Base-by-base conservation (phyloP, 495 filamentous ascomycete genomes). In the Aspergillus carlsbadensis region DNA sequence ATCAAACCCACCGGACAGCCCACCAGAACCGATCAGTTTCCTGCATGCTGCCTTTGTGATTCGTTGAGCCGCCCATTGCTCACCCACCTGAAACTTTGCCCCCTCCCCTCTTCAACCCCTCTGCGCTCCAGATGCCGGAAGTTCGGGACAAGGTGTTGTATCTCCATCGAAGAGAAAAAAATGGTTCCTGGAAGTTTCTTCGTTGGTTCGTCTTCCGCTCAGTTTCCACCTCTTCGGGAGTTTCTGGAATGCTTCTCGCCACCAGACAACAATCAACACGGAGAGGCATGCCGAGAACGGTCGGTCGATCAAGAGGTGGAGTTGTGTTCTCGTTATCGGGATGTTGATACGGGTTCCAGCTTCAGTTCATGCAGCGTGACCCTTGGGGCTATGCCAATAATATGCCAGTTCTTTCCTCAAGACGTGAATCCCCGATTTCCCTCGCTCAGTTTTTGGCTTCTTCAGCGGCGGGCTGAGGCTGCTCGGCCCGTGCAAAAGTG, bases 401-500 rank as follows among this genome's bases (percentile, higher is more conserved):
- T 6, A 29, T 26, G 1, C 36, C 29, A 20, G 3, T 5, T 37
- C 34, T 6, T 10, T 11, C 34, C 3, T 35, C 17, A 14, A 29
- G 22, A 29, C 42, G 21, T 13, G 22, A 26, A 24, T 31, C n/a
- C 14, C 13, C 26, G 14, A 33, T 42, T 8, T 29, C 14, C 22
- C 35, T 24, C 22, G 11, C 18, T 64, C 52, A 58, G 41, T 56
- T 60, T 10, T 52, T 51, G 34, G 57, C 20, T 41, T 43, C 13
- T 20, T 33, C 29, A 21, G 22, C 44, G 31, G 44, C 42, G 15
- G 62, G 29, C 13, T 56, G 35, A 11, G 39, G 17, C 35, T 55
- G 50, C 8, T 61, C 48, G 0, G 66, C 69, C 21, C 72, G 66
- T 17, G 91, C 92, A 78, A 96, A 98, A 0, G 91, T 96, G 40